phyloP scores from a whole-genome alignment of 1,139 yeast species.

The Kodamaea fungicola region DNA sequence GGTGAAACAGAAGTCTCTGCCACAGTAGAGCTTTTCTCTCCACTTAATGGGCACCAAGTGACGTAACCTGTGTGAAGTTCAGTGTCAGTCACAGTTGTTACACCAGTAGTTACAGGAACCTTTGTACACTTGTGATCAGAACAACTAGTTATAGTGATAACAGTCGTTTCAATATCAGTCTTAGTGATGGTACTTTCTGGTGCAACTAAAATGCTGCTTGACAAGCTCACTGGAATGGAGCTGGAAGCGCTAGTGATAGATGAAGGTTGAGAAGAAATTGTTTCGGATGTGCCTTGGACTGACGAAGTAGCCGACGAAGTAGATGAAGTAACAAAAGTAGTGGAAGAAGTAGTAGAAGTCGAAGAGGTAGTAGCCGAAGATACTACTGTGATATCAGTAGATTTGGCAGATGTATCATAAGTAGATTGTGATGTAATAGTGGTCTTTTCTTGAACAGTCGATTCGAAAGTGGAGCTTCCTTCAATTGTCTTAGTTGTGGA shows the following conservation, averaged over 20 bases:
- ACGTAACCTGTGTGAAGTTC: slow-evolving; percentile 25
- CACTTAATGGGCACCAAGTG: slow-evolving; percentile 29
- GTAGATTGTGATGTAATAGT: no score
- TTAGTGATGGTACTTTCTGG: background rate
- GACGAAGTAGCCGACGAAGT: slow-evolving; percentile 11
- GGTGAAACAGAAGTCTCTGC: slow-evolving; percentile 6
- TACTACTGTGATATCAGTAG: slow-evolving; percentile 2
- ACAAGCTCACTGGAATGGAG: no score
- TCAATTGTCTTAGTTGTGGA: background rate
- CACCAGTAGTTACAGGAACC: slow-evolving; percentile 11
- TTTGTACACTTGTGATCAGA: slow-evolving; percentile 18
- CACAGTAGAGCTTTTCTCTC: slow-evolving; percentile 8
- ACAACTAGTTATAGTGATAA: slow-evolving; percentile 23
- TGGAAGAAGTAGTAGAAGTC: slow-evolving; percentile 1
- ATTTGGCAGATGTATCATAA: background rate
- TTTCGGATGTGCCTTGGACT: no score
- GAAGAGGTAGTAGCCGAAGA: slow-evolving; percentile 3
- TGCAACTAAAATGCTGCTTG: no score
- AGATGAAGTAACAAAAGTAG: slow-evolving; percentile 5
- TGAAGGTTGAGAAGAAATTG: no score
- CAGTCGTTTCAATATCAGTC: slow-evolving; percentile 4
- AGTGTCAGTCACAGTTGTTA: slow-evolving; percentile 27
- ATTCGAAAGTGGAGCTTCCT: no score
- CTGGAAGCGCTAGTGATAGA: no score
- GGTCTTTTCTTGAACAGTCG: no score